Base-by-base conservation (phyloP, 331 rosid species). In the Quercus phellos region DNA sequence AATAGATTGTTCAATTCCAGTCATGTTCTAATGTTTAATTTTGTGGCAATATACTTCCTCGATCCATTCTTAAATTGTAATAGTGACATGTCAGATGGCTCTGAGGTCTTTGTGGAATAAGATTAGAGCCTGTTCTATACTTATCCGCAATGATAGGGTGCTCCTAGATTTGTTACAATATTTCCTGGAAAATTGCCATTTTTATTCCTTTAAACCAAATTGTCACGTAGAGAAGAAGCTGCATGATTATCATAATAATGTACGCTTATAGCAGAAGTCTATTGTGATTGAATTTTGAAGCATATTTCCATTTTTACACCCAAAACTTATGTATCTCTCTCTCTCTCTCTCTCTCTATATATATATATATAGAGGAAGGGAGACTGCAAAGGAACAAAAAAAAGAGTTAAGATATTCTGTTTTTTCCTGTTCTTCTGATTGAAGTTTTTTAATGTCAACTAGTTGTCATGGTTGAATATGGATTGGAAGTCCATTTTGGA, bases 401-500 rank as follows among this genome's bases (percentile, higher is more conserved):
- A 10, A 14, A 27, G 70, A 24, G 24, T 22, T 13, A 61, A 22
- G 6, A 34, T 59, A 53, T 35, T 70, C 72, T 60, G 75, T 59
- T 50, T 75, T 56, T 14, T 70, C 72, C 72, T 60, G 75, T 59
- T 50, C 78, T 56, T 14, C 83, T 81, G 83, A 82, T 74, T 26
- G 63, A 14, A 29, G 29, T 19, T 80, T 80, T 83, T 63, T 46
- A 55, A 64, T 81, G 70, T 74, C 77, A 76, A 77, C 74, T 85
- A 94, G 99, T 81, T 92, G 82, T 90, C 97, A 51, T 82, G 87
- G 88, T 76, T 94, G 86, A 88, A 88, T 67, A 66, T 27, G 85
- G 92, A 92, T 63, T 94, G 97, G 97, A 75, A 70, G 84, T 88
- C 88, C 80, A 92, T 90, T 83, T 84, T 92, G 89, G 87, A 89